Base-by-base conservation (phyloP, 106 monocot species). In the Dendrobium huoshanense region DNA sequence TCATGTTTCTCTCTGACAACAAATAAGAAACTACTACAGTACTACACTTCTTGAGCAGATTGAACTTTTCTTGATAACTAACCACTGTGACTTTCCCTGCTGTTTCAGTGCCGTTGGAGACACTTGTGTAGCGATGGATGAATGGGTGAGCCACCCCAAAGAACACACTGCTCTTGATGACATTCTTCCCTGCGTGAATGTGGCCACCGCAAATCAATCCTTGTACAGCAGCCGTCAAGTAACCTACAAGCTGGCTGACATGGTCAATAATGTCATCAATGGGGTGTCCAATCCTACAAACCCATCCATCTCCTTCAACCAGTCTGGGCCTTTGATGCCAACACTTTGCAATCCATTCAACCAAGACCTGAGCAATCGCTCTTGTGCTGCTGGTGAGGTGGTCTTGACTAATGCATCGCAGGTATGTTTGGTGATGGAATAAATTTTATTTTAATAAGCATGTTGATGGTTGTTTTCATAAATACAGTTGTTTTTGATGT, bases 121-220 rank as follows among this genome's bases (percentile, higher is more conserved):
- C 58, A 83, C 94, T 47, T 94, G 94, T 41, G 80, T 87, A 5
- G 82, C 91, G 4, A 91, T 94, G 94, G 85, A 88, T 11, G 91
- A 92, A 67, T 94, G 94, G 94, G 94, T 85, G 16, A 27, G 29
- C 20, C 87, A 91, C 80, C 94, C 94, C 9, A 84, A 75, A 0
- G 91, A 67, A 0, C 89, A 90, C 75, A 94, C 91, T 5, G 88
- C 94, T 33, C 82, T 94, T 7, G 91, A 91, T 65, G 89, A 89
- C 78, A 89, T 94, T 37, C 88, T 94, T 51, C 87, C 94, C 11
- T 94, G 91, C 54, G 89, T 91, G 0, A 86, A 94, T 67, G 81
- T 22, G 13, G 78, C 84, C 10, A 87, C 86, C n/a, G 83, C 88
- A 27, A 86, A 75, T 13, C 80, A 91, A 40, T 84, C 88, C 33